Percentiles rank a stretch among this genome's conserved stretches.
Evolutionary conservation across 129 eudicot species (phyloP).

Genomic region (Helichrysum umbraculigerum): DNA sequence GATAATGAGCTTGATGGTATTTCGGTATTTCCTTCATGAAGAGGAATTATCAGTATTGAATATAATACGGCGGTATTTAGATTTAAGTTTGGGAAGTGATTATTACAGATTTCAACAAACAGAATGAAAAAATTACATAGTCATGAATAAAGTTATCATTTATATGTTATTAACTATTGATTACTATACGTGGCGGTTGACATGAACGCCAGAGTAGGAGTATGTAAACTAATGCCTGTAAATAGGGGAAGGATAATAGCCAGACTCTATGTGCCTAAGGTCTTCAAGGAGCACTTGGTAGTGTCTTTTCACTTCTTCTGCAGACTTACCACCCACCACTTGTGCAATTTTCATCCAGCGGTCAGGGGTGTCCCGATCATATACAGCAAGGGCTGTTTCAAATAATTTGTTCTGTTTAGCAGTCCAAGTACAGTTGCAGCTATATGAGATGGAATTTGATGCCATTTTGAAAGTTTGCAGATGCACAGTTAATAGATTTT

Average conservation of each 20-base stretch:
- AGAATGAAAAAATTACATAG: not conserved
- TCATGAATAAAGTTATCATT: not conserved
- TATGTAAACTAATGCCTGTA: constrained; percentile 30
- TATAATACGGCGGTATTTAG: too few relatives aligned
- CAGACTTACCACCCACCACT: constrained; percentile 68
- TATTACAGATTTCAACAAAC: not conserved
- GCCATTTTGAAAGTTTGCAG: constrained; percentile 41
- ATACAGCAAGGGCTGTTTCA: constrained; percentile 64
- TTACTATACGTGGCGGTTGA: constrained; percentile 24
- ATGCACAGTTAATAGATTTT: not conserved
- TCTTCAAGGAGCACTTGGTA: constrained; percentile 68
- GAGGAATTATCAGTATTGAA: too few relatives aligned
- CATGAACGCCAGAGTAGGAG: not conserved
- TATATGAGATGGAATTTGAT: constrained; percentile 46
- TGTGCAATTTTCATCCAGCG: constrained; percentile 69
- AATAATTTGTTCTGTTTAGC: constrained; percentile 64
- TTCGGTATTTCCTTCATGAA: too few relatives aligned
- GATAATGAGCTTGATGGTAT: too few relatives aligned
- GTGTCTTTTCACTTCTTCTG: constrained; percentile 74
- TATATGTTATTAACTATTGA: not conserved
- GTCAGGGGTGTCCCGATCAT: constrained; percentile 69
- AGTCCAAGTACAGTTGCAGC: constrained; percentile 56
- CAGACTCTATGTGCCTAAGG: constrained; percentile 62
- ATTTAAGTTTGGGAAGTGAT: too few relatives aligned
- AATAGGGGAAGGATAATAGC: constrained; percentile 58